Base-by-base conservation (phyloP, 495 filamentous ascomycete species). In the Haplographium delicatum region DNA sequence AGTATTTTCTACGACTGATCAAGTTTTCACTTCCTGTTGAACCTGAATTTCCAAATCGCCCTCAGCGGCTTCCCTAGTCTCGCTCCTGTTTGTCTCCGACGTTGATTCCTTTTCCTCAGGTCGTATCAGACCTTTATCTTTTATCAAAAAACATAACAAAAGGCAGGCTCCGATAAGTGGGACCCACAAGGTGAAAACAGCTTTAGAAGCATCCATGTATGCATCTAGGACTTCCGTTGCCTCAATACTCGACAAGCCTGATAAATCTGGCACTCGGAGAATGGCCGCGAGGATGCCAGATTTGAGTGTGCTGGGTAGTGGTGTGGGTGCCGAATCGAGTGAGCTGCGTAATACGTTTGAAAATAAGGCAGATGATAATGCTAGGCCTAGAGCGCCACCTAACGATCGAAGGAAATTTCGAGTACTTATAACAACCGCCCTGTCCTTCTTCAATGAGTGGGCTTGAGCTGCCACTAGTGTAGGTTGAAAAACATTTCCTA, bases 391-490 rank as follows among this genome's bases (percentile, higher is more conserved):
- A 6, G 80, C 70, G 11, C 80, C 80, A 7, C 81, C 81, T 8
- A 81, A 64, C 25, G 74, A 75, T 16, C 81, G 74, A 57, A 84
- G 72, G 62, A 84, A 82, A 55, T 85, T 85, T 5, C 81, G 74
- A 48, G 80, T 71, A 9, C 74, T 75, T 22, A 81, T 83, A 6
- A 80, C 72, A 1, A 84, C 73, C 0, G 82, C 82, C 37, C 80
- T 69, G 41, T 85, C 77, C 1, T 72, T 60, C 39, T 80, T 75
- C 11, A 66, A 70, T 30, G 69, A 78, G 58, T 83, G 78, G 8
- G 82, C 79, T 60, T 84, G 80, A 18, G 81, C 61, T 7, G 81
- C 81, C n/a, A 85, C 74, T 0, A 85, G 65, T 20, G 60, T 63
- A 57, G 81, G 80, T 54, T 84, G 81, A 53, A 83, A 80, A 11